These are phyloP conservation scores for Flueggea neowawraea DNA, from an alignment of 441 rosid genomes.

Conservation along the genomic window DNA sequence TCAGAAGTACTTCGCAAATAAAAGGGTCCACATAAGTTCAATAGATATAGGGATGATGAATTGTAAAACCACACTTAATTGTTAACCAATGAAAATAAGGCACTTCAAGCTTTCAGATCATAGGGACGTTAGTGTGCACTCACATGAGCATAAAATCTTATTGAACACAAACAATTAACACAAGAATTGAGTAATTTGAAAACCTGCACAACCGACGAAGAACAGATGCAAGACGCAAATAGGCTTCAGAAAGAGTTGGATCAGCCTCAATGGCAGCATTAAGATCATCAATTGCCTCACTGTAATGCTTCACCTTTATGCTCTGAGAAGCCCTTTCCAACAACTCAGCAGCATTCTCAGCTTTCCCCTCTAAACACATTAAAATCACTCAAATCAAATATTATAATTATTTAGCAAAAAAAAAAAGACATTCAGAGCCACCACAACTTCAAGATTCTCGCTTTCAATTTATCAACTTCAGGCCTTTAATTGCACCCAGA, in stretches of 20 bases:
- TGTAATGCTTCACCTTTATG: constrained; percentile 70
- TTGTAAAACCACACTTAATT: too few relatives aligned
- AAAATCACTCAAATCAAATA: neutral
- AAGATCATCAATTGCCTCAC: constrained; percentile 86
- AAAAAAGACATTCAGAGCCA: neutral
- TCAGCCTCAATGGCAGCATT: constrained; percentile 93
- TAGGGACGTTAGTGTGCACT: too few relatives aligned
- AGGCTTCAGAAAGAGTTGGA: constrained; percentile 86
- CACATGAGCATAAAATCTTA: neutral
- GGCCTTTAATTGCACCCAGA: neutral
- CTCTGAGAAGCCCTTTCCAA: constrained; percentile 74
- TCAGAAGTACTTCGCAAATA: too few relatives aligned
- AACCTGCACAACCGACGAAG: constrained; percentile 95
- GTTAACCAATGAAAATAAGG: too few relatives aligned
- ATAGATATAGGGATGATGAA: too few relatives aligned
- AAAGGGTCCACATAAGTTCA: too few relatives aligned
- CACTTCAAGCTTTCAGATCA: too few relatives aligned
- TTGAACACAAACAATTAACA: neutral
- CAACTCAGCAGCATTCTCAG: constrained; percentile 61
- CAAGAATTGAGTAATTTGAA: constrained; percentile 2
- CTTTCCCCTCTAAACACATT: constrained; percentile 48
- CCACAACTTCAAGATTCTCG: neutral
- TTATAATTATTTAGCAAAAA: neutral
- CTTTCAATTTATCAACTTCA: neutral
- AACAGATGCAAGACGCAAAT: constrained; percentile 65